A percentile compares a stretch with the other conserved stretches of the same genome.
Conservation (phyloP, 2,329 filamentous ascomycete species). For the Colletotrichum lupini region DNA sequence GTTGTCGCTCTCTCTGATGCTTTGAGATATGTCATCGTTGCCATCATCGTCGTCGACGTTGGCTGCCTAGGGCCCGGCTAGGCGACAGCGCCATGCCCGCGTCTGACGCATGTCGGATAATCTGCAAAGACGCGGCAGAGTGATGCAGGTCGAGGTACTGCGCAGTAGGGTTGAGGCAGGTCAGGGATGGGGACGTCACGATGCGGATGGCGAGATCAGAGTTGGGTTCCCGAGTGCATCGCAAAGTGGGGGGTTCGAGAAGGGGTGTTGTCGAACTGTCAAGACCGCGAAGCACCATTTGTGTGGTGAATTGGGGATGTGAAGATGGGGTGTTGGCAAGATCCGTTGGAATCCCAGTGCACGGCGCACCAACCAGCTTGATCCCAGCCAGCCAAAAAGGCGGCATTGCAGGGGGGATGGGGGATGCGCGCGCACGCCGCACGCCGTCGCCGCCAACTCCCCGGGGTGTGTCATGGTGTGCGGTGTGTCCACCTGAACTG, state of each 20-base stretch:
- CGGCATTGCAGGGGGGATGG: neutral
- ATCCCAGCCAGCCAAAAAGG: neutral
- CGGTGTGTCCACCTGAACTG: neutral
- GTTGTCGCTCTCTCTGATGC: neutral
- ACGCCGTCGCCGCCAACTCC: neutral
- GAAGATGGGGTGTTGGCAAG: neutral
- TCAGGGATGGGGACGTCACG: neutral
- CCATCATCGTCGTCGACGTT: slow-evolving; percentile 4
- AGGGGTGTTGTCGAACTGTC: neutral
- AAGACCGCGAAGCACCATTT: neutral
- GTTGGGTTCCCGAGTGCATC: neutral
- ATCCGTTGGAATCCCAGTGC: neutral
- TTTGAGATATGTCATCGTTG: neutral
- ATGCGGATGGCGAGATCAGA: neutral
- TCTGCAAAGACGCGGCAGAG: slow-evolving; percentile 18
- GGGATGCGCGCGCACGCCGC: neutral
- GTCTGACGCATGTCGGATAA: neutral
- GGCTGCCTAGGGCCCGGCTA: slow-evolving; percentile 1
- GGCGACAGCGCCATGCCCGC: neutral
- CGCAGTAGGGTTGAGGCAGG: neutral
- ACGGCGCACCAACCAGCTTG: neutral
- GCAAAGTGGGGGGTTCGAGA: neutral
- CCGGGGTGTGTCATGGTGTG: neutral
- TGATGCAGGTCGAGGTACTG: slow-evolving; percentile 8
- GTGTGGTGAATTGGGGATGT: neutral